Percentiles rank a stretch among this genome's conserved stretches.
Conservation (phyloP, 1,284 basidiomycete species). For the Rhodotorula sp. region DNA sequence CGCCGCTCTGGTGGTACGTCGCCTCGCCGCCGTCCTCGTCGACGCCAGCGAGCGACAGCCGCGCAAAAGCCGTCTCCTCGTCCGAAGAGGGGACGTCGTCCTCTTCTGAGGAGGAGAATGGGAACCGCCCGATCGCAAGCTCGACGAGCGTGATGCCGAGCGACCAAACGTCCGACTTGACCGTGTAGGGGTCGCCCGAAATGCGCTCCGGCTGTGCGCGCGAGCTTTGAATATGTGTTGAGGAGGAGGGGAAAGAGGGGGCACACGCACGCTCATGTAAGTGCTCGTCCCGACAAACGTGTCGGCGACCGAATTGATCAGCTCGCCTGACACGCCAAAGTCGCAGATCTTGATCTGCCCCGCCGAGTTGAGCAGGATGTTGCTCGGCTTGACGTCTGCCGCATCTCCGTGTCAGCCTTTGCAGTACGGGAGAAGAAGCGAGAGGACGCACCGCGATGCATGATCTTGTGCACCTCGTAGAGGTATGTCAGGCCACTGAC, state of each 20-base stretch:
- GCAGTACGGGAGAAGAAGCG: not conserved
- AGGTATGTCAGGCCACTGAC: constrained; percentile 92
- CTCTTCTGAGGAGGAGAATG: constrained; percentile 62
- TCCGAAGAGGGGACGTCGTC: constrained; percentile 51
- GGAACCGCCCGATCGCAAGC: constrained; percentile 88
- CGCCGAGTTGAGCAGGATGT: constrained; percentile 89
- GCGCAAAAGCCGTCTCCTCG: constrained; percentile 54
- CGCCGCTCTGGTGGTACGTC: not conserved
- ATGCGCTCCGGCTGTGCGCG: constrained; percentile 85
- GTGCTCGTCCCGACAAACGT: constrained; percentile 98
- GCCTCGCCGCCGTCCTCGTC: constrained; percentile 56
- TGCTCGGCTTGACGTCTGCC: constrained; percentile 96
- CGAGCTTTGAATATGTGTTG: not conserved
- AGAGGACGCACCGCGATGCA: constrained; percentile 79
- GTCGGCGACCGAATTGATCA: constrained; percentile 98
- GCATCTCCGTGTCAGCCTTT: not conserved
- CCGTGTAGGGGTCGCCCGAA: constrained; percentile 94
- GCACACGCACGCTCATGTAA: constrained; percentile 89
- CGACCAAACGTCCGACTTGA: constrained; percentile 98
- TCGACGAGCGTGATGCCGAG: constrained; percentile 93
- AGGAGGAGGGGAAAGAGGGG: constrained; percentile 11
- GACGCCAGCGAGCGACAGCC: constrained; percentile 50
- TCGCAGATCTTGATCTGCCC: constrained; percentile 99
- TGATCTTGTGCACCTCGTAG: constrained; percentile 99
- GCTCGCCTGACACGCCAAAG: constrained; percentile 96